These are phyloP conservation scores for Fomes fomentarius DNA, from an alignment of 1,284 basidiomycete species.

Conservation along the genomic window DNA sequence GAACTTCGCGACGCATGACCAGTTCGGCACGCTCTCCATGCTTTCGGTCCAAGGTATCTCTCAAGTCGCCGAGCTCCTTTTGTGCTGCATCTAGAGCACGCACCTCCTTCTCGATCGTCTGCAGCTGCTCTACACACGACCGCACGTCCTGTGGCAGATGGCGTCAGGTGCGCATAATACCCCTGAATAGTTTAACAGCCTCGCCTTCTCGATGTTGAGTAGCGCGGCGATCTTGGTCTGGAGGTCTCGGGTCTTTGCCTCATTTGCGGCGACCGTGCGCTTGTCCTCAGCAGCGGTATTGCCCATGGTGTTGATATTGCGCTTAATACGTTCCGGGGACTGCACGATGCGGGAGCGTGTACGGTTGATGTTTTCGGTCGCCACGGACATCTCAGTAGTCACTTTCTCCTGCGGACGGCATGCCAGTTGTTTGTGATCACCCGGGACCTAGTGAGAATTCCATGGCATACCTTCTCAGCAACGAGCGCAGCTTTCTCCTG, in stretches of 20 bases:
- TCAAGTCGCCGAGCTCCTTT: slow-evolving; percentile 65
- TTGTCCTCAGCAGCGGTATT: slow-evolving; percentile 62
- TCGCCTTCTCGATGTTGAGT: slow-evolving; percentile 74
- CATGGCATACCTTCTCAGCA: slow-evolving; percentile 46
- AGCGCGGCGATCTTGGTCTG: slow-evolving; percentile 74
- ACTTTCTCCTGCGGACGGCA: slow-evolving; percentile 53
- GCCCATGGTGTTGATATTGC: slow-evolving; percentile 76
- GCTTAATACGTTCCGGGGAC: slow-evolving; percentile 84
- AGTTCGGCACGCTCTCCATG: slow-evolving; percentile 74
- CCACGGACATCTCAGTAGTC: slow-evolving; percentile 56
- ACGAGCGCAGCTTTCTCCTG: slow-evolving; percentile 61
- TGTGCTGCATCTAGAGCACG: slow-evolving; percentile 61
- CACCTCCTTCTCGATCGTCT: slow-evolving; percentile 72
- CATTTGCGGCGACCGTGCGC: slow-evolving; percentile 59
- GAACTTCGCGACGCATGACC: slow-evolving; percentile 65
- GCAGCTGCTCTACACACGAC: slow-evolving; percentile 68
- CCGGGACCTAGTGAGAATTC: background rate
- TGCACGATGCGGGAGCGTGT: slow-evolving; percentile 80
- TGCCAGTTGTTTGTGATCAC: too few species aligned
- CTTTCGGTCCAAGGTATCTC: slow-evolving; percentile 69
- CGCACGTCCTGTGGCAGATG: slow-evolving; percentile 61
- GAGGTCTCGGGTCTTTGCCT: slow-evolving; percentile 75
- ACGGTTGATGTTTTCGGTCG: slow-evolving; percentile 61
- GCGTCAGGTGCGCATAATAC: background rate
- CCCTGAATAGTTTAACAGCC: background rate